These are phyloP conservation scores for Alternaria postmessia DNA, from an alignment of 2,329 filamentous ascomycete species.

Conservation along the genomic window DNA sequence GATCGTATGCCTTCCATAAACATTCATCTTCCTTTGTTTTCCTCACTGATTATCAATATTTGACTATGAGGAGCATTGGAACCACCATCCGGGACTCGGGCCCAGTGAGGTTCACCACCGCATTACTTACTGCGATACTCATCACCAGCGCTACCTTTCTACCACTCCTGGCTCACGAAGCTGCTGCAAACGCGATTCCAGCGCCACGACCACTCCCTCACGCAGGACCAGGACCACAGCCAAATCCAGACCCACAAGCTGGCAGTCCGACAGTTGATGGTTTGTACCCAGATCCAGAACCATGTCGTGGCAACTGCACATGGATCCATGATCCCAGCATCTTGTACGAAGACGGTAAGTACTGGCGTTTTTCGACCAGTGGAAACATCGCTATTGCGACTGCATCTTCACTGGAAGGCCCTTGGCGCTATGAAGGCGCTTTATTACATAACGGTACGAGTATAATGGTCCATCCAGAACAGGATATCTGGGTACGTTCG, in stretches of 20 bases:
- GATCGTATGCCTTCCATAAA: neutral
- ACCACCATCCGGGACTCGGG: conserved; percentile 5
- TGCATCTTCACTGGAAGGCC: conserved; percentile 54
- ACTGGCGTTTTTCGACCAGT: conserved; percentile 61
- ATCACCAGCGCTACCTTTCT: conserved; percentile 24
- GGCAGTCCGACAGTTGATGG: neutral
- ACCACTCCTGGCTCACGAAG: conserved; percentile 17
- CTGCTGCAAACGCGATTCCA: conserved; percentile 6
- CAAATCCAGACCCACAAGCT: conserved; percentile 9
- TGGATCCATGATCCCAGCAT: conserved; percentile 58
- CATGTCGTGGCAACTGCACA: conserved; percentile 50
- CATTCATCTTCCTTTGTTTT: neutral
- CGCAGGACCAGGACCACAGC: neutral
- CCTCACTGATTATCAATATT: neutral
- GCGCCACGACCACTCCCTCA: neutral
- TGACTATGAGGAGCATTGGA: neutral
- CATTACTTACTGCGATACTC: conserved; percentile 17
- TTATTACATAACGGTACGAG: conserved; percentile 54
- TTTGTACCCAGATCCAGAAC: conserved; percentile 43
- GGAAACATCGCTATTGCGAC: conserved; percentile 58
- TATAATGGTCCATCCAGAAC: conserved; percentile 51
- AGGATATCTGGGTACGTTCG: conserved; percentile 57
- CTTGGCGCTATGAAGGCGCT: conserved; percentile 57
- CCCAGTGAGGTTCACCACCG: conserved; percentile 11
- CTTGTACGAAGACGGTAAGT: conserved; percentile 55